Evolutionary conservation across 2,329 filamentous ascomycete species (phyloP).

Genomic region (Remersonia thermophila): DNA sequence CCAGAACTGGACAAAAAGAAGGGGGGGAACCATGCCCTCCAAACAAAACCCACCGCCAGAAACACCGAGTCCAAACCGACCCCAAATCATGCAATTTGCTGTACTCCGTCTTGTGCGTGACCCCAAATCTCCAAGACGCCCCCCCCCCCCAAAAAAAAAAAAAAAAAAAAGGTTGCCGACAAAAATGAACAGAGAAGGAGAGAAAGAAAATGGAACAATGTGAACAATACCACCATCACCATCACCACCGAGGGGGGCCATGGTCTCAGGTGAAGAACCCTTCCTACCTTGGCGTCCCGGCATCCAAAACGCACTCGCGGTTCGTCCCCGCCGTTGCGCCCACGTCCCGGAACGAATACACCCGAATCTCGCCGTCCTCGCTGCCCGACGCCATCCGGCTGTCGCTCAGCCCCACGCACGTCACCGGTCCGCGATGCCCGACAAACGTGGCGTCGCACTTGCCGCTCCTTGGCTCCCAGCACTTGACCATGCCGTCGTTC

Average conservation of each 20-base stretch:
- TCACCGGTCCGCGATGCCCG: constrained; percentile 81
- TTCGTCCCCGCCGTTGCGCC: background rate
- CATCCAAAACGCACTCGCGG: constrained; percentile 22
- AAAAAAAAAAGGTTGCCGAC: no score
- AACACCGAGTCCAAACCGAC: no score
- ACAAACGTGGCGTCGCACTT: constrained; percentile 88
- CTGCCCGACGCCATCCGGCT: constrained; percentile 81
- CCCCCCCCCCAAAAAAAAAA: no score
- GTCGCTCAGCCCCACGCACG: constrained; percentile 84
- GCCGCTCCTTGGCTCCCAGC: constrained; percentile 84
- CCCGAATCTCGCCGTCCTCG: constrained; percentile 81
- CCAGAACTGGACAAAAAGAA: background rate
- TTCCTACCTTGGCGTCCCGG: constrained; percentile 36
- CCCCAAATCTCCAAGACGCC: no score
- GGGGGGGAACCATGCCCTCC: background rate
- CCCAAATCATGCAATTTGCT: background rate
- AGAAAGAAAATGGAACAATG: no score
- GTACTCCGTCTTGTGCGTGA: no score
- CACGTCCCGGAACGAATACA: constrained; percentile 62
- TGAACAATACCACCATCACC: no score
- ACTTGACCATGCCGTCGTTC: constrained; percentile 90
- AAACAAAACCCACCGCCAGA: no score
- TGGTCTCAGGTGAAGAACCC: constrained; percentile 1
- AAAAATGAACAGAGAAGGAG: no score
- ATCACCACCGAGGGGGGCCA: background rate